Evolutionary conservation across 352 stramenopile species (phyloP).

Genomic region (Phytophthora aleatoria): DNA sequence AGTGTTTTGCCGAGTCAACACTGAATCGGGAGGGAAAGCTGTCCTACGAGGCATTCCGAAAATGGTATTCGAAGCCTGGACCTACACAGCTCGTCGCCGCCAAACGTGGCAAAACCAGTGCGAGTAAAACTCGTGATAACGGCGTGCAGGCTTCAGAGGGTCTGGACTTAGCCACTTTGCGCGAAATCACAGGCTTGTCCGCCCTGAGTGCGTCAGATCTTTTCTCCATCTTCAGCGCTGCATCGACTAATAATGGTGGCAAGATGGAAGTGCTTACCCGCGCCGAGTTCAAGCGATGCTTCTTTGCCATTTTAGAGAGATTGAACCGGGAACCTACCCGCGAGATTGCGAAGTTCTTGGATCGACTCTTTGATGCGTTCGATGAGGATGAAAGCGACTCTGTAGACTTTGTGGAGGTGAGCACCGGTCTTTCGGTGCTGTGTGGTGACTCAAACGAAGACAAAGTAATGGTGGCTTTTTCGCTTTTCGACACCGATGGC

Average conservation of each 20-base stretch:
- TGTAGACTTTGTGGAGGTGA: constrained; percentile 83
- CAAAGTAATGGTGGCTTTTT: constrained; percentile 82
- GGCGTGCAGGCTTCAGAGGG: constrained; percentile 16
- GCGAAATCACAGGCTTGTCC: constrained; percentile 59
- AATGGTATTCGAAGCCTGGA: constrained; percentile 80
- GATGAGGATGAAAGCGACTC: constrained; percentile 68
- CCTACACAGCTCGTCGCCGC: constrained; percentile 46
- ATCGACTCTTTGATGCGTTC: constrained; percentile 80
- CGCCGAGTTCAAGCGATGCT: constrained; percentile 73
- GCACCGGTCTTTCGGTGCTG: constrained; percentile 76
- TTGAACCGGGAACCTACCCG: constrained; percentile 56
- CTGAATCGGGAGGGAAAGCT: constrained; percentile 71
- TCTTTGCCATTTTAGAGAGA: constrained; percentile 65
- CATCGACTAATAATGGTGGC: constrained; percentile 22
- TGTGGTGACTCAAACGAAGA: constrained; percentile 75
- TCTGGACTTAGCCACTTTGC: constrained; percentile 39
- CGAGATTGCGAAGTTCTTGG: constrained; percentile 63
- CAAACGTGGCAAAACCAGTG: constrained; percentile 8
- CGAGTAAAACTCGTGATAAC: constrained; percentile 8
- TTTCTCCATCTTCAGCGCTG: constrained; percentile 57
- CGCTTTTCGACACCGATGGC: constrained; percentile 80
- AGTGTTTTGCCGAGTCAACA: constrained; percentile 78
- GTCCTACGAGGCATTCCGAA: constrained; percentile 72
- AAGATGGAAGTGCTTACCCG: constrained; percentile 45
- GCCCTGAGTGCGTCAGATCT: constrained; percentile 61